These are phyloP conservation scores for Leishmania aethiopica DNA, from an alignment of 208 protist genomes.

Conservation along the genomic window DNA sequence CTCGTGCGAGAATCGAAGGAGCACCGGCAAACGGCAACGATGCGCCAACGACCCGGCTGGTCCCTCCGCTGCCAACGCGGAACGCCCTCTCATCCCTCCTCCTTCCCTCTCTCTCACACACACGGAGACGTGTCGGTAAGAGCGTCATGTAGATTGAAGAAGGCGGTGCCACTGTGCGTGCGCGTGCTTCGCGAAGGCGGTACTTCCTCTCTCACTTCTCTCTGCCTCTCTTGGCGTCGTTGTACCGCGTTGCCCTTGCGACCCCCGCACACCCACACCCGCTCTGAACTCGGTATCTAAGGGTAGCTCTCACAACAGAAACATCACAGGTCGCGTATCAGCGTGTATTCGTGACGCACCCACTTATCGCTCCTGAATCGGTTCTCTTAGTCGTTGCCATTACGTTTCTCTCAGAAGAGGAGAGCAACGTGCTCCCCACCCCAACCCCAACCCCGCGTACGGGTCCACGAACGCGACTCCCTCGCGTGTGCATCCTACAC, in stretches of 20 bases:
- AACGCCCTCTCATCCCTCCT: neutral
- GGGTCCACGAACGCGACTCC: neutral
- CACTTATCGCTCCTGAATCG: neutral
- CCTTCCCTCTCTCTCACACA: neutral
- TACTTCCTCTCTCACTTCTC: neutral
- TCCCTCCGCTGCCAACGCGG: neutral
- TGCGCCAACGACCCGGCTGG: neutral
- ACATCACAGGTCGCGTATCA: neutral
- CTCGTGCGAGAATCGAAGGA: too few species aligned
- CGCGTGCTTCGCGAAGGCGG: neutral
- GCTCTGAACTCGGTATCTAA: neutral
- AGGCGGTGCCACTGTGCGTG: neutral
- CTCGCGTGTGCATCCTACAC: neutral
- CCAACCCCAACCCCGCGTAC: neutral
- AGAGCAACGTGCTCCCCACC: neutral
- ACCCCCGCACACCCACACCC: neutral
- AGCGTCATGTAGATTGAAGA: neutral
- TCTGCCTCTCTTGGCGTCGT: neutral
- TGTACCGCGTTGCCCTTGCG: neutral
- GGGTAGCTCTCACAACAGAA: neutral
- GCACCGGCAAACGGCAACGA: neutral
- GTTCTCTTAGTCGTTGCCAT: neutral
- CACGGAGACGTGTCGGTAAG: neutral
- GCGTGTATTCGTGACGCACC: neutral
- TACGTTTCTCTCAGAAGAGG: neutral